Evolutionary conservation across 164 flowering plant species (phyloP).

Genomic region (Stephania cephalantha): DNA sequence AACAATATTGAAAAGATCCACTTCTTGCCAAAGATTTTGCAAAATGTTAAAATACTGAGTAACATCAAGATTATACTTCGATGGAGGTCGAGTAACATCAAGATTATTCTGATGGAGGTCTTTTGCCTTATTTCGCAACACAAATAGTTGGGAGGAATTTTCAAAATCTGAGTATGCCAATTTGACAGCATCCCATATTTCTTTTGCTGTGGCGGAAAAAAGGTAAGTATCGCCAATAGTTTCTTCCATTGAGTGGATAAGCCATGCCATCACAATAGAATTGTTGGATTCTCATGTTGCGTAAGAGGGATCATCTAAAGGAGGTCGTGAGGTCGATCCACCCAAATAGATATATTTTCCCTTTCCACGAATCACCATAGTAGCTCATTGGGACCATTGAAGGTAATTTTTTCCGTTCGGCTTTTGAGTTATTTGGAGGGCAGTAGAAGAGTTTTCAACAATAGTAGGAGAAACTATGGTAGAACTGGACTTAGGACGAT

Average conservation of each 20-base stretch:
- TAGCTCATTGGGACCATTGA: neutral
- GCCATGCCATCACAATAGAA: conserved; percentile 11
- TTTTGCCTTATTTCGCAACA: neutral
- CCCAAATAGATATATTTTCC: neutral
- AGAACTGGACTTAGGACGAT: too few species aligned
- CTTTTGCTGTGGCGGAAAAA: conserved; percentile 5
- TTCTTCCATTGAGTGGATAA: conserved; percentile 13
- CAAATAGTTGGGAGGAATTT: neutral
- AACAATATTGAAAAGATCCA: conserved; percentile 1
- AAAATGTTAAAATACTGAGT: neutral
- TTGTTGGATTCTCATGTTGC: neutral
- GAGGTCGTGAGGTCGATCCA: too few species aligned
- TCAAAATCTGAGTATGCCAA: neutral
- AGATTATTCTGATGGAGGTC: neutral
- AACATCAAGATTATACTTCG: too few species aligned
- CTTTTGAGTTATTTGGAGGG: neutral
- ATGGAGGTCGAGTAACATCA: too few species aligned
- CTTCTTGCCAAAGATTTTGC: neutral
- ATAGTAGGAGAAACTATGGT: too few species aligned
- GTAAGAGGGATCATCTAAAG: neutral
- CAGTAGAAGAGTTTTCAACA: too few species aligned
- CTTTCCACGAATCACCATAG: neutral
- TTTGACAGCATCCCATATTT: conserved; percentile 4
- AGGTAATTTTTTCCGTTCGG: neutral
- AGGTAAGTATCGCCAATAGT: conserved; percentile 1